Base-by-base conservation (phyloP, 345 rosid genomes). In the Firmiana major region DNA sequence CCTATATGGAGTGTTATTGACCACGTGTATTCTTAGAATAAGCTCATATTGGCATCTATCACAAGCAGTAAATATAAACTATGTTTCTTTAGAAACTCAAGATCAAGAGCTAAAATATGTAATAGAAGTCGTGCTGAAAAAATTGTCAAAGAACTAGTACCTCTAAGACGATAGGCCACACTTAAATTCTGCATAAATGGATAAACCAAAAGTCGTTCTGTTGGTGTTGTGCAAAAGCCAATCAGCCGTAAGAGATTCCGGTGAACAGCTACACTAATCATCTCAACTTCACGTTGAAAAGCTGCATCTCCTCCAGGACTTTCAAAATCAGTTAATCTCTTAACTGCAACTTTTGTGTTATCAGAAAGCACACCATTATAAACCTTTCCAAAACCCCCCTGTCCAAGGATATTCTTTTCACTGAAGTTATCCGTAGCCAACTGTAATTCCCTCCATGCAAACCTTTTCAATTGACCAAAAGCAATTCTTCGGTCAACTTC, bases 231-330 rank as follows among this genome's bases (percentile, higher is more conserved):
- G 83, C 99, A 95, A 79, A 95, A 95, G 21, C 98, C 99, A 74
- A 95, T 95, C 66, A 95, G 86, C 72, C 96, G 88, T 63, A 93
- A 84, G 34, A 95, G 90, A 79, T 95, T 95, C 85, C 85, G 88
- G 74, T 95, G 99, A 75, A 95, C 99, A 62, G 99, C 99, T 76
- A 95, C 96, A 71, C 97, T 93, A 79, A 92, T 95, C 99, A 95
- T 90, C 89, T 93, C 98, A 24, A 95, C 99, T 88, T 95, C 98
- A 54, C 99, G 90, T 75, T 91, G 96, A 88, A 93, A 95, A 78
- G 98, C 97, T 28, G 92, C 90, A 71, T 95, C 99, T 70, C 98
- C 99, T 16, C 95, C 97, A 6, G 96, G 96, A 83, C 93, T 92
- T 84, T 93, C 98, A 64, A 88, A 93, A 92, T 95, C 94, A 21